Conservation (phyloP, 768 basidiomycete genomes). For the Russula dissimulans region DNA sequence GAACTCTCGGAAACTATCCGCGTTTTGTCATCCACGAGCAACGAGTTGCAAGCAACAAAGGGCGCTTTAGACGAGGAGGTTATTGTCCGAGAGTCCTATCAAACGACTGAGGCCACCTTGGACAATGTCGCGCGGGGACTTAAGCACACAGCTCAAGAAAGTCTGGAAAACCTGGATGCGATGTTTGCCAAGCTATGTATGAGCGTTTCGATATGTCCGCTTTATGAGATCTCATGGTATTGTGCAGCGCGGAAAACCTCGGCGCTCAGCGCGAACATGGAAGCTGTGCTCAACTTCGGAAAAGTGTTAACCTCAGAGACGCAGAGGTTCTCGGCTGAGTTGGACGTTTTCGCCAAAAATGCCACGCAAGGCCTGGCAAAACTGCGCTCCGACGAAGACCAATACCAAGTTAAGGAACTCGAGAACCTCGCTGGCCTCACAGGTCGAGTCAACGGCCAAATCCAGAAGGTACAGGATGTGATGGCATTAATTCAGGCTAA, state of each 20-base stretch:
- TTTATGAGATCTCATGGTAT: slow-evolving; percentile 10
- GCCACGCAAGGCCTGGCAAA: slow-evolving; percentile 44
- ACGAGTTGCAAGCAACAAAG: slow-evolving; percentile 50
- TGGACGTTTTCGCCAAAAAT: slow-evolving; percentile 53
- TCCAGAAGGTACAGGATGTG: slow-evolving; percentile 43
- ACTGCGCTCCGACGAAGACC: slow-evolving; percentile 47
- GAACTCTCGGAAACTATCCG: slow-evolving; percentile 44
- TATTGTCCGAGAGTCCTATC: slow-evolving; percentile 67
- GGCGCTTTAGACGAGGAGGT: slow-evolving; percentile 69
- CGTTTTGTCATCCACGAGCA: slow-evolving; percentile 44
- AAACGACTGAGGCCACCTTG: slow-evolving; percentile 59
- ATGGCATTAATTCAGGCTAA: slow-evolving; percentile 47
- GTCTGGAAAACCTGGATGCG: slow-evolving; percentile 56
- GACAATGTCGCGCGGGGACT: slow-evolving; percentile 66
- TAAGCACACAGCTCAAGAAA: slow-evolving; percentile 56
- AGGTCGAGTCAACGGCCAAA: slow-evolving; percentile 46
- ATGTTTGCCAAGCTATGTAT: slow-evolving; percentile 80
- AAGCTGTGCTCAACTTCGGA: slow-evolving; percentile 54
- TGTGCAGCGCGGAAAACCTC: slow-evolving; percentile 61
- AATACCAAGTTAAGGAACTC: slow-evolving; percentile 48
- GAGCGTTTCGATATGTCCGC: slow-evolving; percentile 15
- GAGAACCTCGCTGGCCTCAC: slow-evolving; percentile 43
- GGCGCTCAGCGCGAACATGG: slow-evolving; percentile 54
- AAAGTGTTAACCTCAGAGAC: slow-evolving; percentile 47
- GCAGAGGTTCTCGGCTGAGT: slow-evolving; percentile 42